phyloP scores from a whole-genome alignment of 257 asterid genomes.

The Ballota nigra region DNA sequence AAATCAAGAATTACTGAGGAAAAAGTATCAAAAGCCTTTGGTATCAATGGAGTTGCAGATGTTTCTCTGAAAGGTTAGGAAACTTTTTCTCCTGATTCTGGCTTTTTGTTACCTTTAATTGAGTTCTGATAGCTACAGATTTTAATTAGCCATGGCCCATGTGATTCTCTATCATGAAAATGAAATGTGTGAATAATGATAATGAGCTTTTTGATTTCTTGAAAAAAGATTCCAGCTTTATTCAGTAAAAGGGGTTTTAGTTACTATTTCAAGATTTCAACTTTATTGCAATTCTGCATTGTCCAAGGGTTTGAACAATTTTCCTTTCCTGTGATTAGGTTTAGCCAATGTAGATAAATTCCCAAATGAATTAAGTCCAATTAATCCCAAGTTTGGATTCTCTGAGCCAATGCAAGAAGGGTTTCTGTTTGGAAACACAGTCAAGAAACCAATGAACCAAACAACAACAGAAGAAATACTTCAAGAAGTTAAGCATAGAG shows the following conservation, averaged over 20 bases:
- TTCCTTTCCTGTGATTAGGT: too few relatives aligned
- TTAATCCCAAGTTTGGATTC: slow-evolving; percentile 45
- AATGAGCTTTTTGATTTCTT: slow-evolving; percentile 1
- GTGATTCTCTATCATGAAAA: background rate
- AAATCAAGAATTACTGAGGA: slow-evolving; percentile 60
- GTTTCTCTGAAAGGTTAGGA: slow-evolving; percentile 64
- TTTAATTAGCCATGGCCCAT: slow-evolving; percentile 21
- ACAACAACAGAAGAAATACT: slow-evolving; percentile 32
- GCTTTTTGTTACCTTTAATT: background rate
- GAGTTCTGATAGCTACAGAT: slow-evolving; percentile 9
- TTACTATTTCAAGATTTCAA: slow-evolving; percentile 1
- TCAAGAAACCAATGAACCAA: slow-evolving; percentile 30
- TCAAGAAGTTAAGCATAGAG: slow-evolving; percentile 61
- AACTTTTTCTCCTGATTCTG: background rate
- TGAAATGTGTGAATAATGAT: slow-evolving; percentile 8
- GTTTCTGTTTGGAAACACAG: slow-evolving; percentile 49
- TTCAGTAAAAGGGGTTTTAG: slow-evolving; percentile 1
- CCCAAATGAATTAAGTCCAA: slow-evolving; percentile 44
- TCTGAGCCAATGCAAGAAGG: slow-evolving; percentile 72
- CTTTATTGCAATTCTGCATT: slow-evolving; percentile 1
- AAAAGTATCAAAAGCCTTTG: slow-evolving; percentile 43
- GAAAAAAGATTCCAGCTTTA: background rate
- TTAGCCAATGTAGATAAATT: slow-evolving; percentile 71
- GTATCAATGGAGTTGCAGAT: slow-evolving; percentile 46
- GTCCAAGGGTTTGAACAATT: background rate